Base-by-base conservation (phyloP, 2,329 filamentous ascomycete genomes). In the Fusarium sp. region DNA sequence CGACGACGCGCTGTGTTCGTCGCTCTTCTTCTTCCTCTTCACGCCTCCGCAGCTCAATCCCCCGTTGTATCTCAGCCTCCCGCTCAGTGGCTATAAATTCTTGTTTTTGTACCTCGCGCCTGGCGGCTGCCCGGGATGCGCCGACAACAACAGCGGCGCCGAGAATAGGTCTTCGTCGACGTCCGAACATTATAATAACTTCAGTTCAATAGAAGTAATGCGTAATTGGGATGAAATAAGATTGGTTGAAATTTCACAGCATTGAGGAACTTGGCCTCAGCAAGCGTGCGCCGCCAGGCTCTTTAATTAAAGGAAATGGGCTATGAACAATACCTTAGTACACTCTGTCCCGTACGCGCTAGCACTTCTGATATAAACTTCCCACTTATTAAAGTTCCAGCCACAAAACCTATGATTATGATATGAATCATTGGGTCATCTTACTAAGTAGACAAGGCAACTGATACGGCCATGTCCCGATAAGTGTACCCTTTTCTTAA, bases 161-260 rank as follows among this genome's bases (percentile, higher is more conserved):
- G 4, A 61, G 58, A 17, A 61, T 61, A 14, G 49, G 58, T 15
- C 58, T 55, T 29, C 39, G 39, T 25, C 49, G 58, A 31, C 39
- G 39, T 17, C 39, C 31, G 39, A 55, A 55, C 58, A 61, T 61
- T 20, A 18, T 14, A 17, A 25, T 27, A 0, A 18, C 33, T 27
- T 22, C n/a, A 47, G 27, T 47, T 29, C 3, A 20, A 29, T 14
- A 20, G 45, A 9, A 5, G 25, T 31, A 13, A 47, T 47, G 45
- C 27, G 45, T 47, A n/a, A 14, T 31, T 47, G 12, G 45, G 27
- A 31, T 47, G 7, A 20, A n/a, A n/a, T 14, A 31, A 31, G 13
- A n/a, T 8, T 8, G 12, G 12, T 31, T 47, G 4, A 46, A n/a
- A 31, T n/a, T 31, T 31, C 27, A 47, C 45, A 47, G 13, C 0